Evolutionary conservation across 768 basidiomycete genomes (phyloP), one percentile per base, ranked within the genome.

Genomic region (Leccinum longicurvipes): DNA sequence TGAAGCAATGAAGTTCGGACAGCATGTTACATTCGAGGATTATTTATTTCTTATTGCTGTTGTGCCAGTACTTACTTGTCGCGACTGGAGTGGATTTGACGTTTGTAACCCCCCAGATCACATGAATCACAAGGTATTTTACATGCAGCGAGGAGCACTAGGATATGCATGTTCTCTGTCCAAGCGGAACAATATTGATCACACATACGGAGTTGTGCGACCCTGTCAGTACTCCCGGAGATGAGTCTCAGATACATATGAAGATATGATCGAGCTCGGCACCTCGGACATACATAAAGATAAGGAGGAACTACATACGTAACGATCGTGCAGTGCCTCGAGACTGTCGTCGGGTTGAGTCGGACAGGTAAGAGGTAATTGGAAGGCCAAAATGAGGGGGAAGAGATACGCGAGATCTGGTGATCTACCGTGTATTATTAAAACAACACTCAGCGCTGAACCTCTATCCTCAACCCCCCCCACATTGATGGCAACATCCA

Each of bases 21-120:
- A 29, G 11, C 45, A 51, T 51, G 48, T 41, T 46, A 42, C 32
- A 44, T 50, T 54, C 39, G 5, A n/a, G 45, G 50, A 57, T 21
- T 68, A 69, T 69, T 69, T 72, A 69, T 72, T 71, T 54, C 47
- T 63, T 73, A 73, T 73, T 73, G 67, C 67, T 71, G 70, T 73
- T 70, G 69, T 70, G 41, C 64, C 54, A 53, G 50, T 56, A 36
- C 0, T 28, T 6, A 2, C 14, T 32, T 32, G 47, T 53, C 24
- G 56, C 51, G 50, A 50, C 36, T 42, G 36, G 53, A 55, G 49
- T 29, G 58, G 56, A 55, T 50, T 53, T 32, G 51, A 44, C 31
- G 29, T 31, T 47, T 25, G 32, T 57, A 31, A 31, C n/a, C 36
- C 17, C 39, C 39, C 5, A 19, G 39, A 41, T 41, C 39, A 41